A percentile compares a stretch with the other conserved stretches of the same genome.
phyloP scores from a whole-genome alignment of 371 early-diverging fungal species.

The Mucor mucedo region DNA sequence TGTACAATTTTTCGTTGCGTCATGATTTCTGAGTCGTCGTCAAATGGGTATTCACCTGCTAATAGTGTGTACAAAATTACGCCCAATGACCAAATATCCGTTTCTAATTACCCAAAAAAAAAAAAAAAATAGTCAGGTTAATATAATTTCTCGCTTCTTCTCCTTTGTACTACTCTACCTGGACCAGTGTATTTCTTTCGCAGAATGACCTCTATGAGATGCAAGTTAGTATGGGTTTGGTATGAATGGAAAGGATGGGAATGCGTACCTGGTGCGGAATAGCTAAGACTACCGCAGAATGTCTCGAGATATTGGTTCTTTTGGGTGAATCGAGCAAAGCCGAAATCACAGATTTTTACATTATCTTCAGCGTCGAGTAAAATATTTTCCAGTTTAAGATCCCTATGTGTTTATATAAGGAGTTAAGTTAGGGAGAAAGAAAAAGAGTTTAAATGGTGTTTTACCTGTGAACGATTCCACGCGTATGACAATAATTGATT shows the following conservation, averaged over 20 bases:
- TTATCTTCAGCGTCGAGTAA: conserved; percentile 74
- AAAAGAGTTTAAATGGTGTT: neutral
- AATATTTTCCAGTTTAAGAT: conserved; percentile 89
- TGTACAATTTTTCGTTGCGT: conserved; percentile 76
- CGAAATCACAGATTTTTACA: conserved; percentile 89
- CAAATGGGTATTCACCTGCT: conserved; percentile 86
- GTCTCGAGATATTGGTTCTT: conserved; percentile 77
- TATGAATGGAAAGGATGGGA: too few species aligned
- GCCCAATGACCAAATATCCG: conserved; percentile 89
- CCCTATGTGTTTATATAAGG: conserved; percentile 45
- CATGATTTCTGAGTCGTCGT: conserved; percentile 76
- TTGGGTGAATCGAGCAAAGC: conserved; percentile 82
- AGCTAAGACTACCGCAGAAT: conserved; percentile 85
- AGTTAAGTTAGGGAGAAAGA: conserved; percentile 3
- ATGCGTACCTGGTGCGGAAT: conserved; percentile 74
- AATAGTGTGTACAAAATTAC: conserved; percentile 83
- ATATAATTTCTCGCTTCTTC: neutral
- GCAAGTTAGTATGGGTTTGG: neutral
- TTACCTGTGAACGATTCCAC: conserved; percentile 74
- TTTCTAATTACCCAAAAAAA: conserved; percentile 51
- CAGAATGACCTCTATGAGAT: conserved; percentile 63
- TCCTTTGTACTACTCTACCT: conserved; percentile 44
- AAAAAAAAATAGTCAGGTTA: conserved; percentile 7
- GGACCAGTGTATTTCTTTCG: conserved; percentile 81
- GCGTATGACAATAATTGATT: conserved; percentile 77